These are phyloP conservation scores for Leucocoprinus gongylophorus DNA, from an alignment of 1,284 basidiomycete species.

Conservation along the genomic window DNA sequence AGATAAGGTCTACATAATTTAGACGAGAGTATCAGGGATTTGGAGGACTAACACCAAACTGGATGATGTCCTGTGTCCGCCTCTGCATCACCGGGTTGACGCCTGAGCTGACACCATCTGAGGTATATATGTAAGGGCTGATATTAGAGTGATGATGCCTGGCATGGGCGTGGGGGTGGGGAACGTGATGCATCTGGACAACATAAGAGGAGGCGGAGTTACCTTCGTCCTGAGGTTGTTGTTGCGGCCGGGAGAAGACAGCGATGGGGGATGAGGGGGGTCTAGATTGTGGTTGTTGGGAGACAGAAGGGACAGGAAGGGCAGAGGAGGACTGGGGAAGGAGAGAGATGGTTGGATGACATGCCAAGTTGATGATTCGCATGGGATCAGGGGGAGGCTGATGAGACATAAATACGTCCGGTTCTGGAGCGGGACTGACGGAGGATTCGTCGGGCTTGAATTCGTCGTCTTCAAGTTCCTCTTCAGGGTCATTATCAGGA, in stretches of 20 bases:
- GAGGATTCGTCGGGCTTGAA: slow-evolving; percentile 23
- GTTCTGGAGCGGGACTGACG: slow-evolving; percentile 22
- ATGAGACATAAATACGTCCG: slow-evolving; percentile 17
- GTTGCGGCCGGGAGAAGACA: slow-evolving; percentile 16
- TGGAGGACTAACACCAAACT: slow-evolving; percentile 36
- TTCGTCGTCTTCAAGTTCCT: slow-evolving; percentile 33
- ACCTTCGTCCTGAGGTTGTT: slow-evolving; percentile 21
- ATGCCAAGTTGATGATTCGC: slow-evolving; percentile 18
- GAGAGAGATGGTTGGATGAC: slow-evolving; percentile 16
- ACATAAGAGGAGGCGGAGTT: slow-evolving; percentile 42
- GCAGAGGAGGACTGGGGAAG: slow-evolving; percentile 5
- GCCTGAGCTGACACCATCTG: slow-evolving; percentile 25
- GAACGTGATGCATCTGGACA: slow-evolving; percentile 63
- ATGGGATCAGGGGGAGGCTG: slow-evolving; percentile 18
- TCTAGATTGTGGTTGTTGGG: slow-evolving; percentile 16
- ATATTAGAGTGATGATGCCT: slow-evolving; percentile 51
- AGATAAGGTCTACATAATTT: slow-evolving; percentile 11
- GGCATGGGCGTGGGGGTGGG: slow-evolving; percentile 68
- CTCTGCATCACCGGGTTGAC: slow-evolving; percentile 34
- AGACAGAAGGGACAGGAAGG: slow-evolving; percentile 7
- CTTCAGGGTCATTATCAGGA: slow-evolving; percentile 27
- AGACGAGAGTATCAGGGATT: slow-evolving; percentile 16
- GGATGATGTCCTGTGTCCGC: slow-evolving; percentile 41
- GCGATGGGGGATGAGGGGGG: slow-evolving; percentile 14
- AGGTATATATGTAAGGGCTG: slow-evolving; percentile 36